Percentiles rank a stretch among this genome's conserved stretches.
phyloP scores from a whole-genome alignment of 306 rosid species.

The Mimosa pudica region DNA sequence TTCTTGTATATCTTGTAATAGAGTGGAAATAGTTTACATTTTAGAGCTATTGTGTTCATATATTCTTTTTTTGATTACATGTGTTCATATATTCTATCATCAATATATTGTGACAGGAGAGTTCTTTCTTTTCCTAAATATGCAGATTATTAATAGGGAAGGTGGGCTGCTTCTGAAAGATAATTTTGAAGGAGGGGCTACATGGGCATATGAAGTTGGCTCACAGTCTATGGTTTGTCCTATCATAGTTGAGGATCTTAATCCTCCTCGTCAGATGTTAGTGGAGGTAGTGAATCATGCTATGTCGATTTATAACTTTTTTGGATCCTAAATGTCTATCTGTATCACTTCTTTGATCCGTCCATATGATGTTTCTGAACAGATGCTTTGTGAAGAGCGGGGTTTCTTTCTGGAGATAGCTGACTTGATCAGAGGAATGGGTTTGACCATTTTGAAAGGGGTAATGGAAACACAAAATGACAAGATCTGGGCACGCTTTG shows the following conservation, averaged over 20 bases:
- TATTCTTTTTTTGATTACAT: too few species aligned
- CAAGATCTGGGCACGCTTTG: conserved; percentile 96
- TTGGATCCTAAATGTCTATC: neutral
- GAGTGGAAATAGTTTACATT: neutral
- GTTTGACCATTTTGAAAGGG: conserved; percentile 91
- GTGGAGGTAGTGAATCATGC: conserved; percentile 68
- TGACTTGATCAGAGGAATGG: conserved; percentile 83
- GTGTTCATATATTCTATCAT: neutral
- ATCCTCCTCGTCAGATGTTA: conserved; percentile 92
- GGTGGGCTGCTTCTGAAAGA: conserved; percentile 81
- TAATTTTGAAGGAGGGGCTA: conserved; percentile 92
- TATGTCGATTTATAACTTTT: neutral
- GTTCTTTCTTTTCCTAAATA: conserved; percentile 19
- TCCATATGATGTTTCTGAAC: conserved; percentile 21
- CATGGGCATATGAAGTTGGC: conserved; percentile 98
- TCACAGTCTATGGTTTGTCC: conserved; percentile 89
- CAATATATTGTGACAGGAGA: neutral
- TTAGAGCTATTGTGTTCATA: neutral
- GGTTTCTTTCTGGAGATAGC: conserved; percentile 96
- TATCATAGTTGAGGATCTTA: conserved; percentile 91
- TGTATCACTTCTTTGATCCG: neutral
- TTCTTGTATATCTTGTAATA: neutral
- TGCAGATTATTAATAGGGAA: conserved; percentile 80
- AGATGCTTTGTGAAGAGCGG: conserved; percentile 98
- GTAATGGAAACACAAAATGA: conserved; percentile 89